A percentile compares a stretch with the other conserved stretches of the same genome.
Evolutionary conservation across 352 stramenopile genomes (phyloP).

Genomic region (Pythium utonaiense): DNA sequence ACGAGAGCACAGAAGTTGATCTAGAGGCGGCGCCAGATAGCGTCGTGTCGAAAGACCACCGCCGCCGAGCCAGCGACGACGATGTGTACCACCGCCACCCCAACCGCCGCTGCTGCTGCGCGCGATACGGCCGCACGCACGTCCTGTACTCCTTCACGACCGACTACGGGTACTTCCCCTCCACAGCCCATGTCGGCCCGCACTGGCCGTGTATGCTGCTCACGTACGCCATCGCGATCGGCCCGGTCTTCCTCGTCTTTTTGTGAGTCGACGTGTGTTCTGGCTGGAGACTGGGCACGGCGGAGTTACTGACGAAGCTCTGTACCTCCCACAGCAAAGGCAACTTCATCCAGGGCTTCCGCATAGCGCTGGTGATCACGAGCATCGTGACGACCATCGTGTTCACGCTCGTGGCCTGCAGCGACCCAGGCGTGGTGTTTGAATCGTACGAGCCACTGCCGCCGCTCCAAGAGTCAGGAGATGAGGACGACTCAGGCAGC

Average conservation of each 20-base stretch:
- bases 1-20: not conserved
- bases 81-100: slow-evolving; percentile 17
- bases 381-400: slow-evolving; percentile 56
- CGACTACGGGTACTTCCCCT: slow-evolving; percentile 54
- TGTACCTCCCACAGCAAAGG: slow-evolving; percentile 16
- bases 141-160: slow-evolving; percentile 50
- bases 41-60: not conserved
- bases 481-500: slow-evolving; percentile 39
- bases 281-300: not conserved
- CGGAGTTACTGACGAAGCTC: not conserved
- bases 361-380: slow-evolving; percentile 45
- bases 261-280: slow-evolving; percentile 22
- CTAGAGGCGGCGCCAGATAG: slow-evolving; percentile 6
- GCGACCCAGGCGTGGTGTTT: slow-evolving; percentile 68
- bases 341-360: slow-evolving; percentile 37
- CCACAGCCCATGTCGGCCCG: slow-evolving; percentile 62
- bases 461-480: slow-evolving; percentile 20
- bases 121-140: slow-evolving; percentile 52
- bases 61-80: not conserved
- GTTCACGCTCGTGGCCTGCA: slow-evolving; percentile 77
- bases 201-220: slow-evolving; percentile 73
- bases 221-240: slow-evolving; percentile 66
- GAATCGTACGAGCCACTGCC: slow-evolving; percentile 35
- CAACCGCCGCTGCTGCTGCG: slow-evolving; percentile 13
- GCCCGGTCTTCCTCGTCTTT: slow-evolving; percentile 50